Conservation (phyloP, 1,284 basidiomycete genomes). For the Sanguinoderma infundibulare region DNA sequence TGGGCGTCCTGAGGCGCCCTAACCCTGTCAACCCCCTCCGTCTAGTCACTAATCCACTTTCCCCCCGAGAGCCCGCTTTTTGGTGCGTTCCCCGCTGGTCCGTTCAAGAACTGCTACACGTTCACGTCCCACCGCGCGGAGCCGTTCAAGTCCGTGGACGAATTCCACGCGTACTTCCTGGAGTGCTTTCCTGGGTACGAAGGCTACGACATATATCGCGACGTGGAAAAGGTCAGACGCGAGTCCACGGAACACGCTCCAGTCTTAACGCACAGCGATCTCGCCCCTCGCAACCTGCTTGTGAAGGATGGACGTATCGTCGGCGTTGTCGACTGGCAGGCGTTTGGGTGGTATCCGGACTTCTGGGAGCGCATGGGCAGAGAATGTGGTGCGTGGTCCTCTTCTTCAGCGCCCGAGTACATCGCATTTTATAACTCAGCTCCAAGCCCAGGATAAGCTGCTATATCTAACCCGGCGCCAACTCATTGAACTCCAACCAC, state of each 20-base stretch:
- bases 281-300: slow-evolving; percentile 15
- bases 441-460: no score
- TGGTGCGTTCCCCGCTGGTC: not conserved
- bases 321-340: slow-evolving; percentile 27
- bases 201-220: no score
- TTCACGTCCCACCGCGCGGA: not conserved
- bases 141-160: not conserved
- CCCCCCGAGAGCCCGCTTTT: not conserved
- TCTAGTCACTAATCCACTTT: no score
- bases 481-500: no score
- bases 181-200: not conserved
- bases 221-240: not conserved
- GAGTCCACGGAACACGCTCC: not conserved
- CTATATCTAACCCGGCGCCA: no score
- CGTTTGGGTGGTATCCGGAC: slow-evolving; percentile 25
- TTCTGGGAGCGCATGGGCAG: slow-evolving; percentile 25
- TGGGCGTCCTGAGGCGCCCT: no score
- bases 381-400: no score
- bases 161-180: slow-evolving; percentile 5
- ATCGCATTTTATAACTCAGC: no score
- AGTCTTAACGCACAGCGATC: not conserved
- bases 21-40: no score
- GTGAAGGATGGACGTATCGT: slow-evolving; percentile 15
- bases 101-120: slow-evolving; percentile 1
- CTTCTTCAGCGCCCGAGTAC: no score